Conservation (phyloP, 345 rosid genomes). For the Salix caprea region DNA sequence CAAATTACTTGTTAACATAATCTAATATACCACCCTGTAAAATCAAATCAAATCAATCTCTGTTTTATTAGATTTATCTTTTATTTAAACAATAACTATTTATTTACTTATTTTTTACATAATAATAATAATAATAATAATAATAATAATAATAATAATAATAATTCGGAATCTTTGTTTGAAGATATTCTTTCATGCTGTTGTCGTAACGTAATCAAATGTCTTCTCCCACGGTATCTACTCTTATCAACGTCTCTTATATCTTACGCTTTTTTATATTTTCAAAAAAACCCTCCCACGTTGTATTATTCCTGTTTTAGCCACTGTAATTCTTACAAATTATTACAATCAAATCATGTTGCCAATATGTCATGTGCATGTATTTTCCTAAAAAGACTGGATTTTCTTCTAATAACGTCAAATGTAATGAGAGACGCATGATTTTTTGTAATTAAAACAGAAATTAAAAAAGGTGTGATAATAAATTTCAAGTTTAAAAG, state of each 20-base stretch:
- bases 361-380: background rate
- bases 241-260: background rate
- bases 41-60: background rate
- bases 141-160: background rate
- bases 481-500: background rate
- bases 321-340: background rate
- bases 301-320: background rate
- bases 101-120: background rate
- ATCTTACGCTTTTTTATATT: background rate
- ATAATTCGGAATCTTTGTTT: background rate
- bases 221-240: background rate
- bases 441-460: too few relatives aligned
- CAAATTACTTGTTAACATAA: background rate
- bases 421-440: too few relatives aligned
- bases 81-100: background rate
- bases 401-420: too few relatives aligned
- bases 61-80: background rate
- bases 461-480: background rate
- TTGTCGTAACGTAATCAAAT: constrained; percentile 21
- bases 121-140: background rate
- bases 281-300: background rate
- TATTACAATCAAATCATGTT: background rate
- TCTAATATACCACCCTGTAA: background rate
- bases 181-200: background rate
- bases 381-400: background rate